phyloP scores from a whole-genome alignment of 2,329 filamentous ascomycete species.

The Bipolaris victoriae region DNA sequence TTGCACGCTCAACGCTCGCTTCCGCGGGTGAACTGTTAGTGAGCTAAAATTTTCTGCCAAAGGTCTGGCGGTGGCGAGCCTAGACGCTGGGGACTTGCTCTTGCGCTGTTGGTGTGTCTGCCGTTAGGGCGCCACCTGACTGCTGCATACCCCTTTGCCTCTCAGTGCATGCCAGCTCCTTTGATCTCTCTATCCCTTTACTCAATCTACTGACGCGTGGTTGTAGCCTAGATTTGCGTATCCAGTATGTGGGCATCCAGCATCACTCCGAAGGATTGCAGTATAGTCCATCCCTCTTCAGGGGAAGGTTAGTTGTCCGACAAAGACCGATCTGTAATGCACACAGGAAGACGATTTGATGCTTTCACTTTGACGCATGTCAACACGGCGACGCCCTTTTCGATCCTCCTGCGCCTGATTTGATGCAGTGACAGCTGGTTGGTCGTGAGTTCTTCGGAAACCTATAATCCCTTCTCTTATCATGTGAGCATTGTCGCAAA shows the following conservation, averaged over 20 bases:
- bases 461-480: neutral
- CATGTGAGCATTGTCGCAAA: neutral
- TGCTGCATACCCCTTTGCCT: neutral
- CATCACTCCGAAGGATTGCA: neutral
- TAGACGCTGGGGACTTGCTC: neutral
- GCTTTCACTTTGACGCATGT: neutral
- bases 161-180: neutral
- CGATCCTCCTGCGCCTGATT: neutral
- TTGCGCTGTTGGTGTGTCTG: neutral
- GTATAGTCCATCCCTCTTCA: neutral
- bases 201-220: neutral
- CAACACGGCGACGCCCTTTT: neutral
- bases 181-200: neutral
- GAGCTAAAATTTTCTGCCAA: slow-evolving; percentile 1
- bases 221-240: neutral
- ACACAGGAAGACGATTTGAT: neutral
- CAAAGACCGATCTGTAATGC: neutral
- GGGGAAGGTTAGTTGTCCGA: neutral
- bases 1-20: slow-evolving; percentile 8
- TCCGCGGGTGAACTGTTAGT: neutral
- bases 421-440: neutral
- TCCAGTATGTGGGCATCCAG: neutral
- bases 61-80: neutral
- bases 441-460: neutral
- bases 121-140: neutral